Evolutionary conservation across 192 early-diverging fungal genomes (phyloP).

Genomic region (Kappamyces sp.): DNA sequence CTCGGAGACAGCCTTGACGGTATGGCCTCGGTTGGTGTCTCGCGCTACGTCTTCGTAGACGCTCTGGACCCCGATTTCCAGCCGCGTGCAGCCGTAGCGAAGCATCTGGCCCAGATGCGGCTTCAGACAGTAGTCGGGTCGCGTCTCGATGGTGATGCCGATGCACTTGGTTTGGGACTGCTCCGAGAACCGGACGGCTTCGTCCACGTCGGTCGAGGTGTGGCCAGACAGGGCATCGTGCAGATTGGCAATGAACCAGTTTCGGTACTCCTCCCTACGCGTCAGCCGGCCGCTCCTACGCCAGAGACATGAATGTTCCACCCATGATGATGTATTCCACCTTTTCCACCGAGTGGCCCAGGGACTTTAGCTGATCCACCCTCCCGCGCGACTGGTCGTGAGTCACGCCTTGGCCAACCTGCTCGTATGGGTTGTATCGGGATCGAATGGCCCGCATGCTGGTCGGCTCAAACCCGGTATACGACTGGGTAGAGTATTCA

Average conservation of each 20-base stretch:
- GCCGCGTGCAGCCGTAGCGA: slow-evolving; percentile 93
- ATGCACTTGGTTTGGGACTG: slow-evolving; percentile 96
- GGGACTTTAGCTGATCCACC: slow-evolving; percentile 84
- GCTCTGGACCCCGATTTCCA: slow-evolving; percentile 98
- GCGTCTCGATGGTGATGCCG: slow-evolving; percentile 98
- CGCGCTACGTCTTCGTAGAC: slow-evolving; percentile 99
- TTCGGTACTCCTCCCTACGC: slow-evolving; percentile 79
- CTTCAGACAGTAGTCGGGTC: slow-evolving; percentile 97
- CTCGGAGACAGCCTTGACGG: slow-evolving; percentile 95
- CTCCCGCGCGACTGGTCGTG: slow-evolving; percentile 84
- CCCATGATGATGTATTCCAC: slow-evolving; percentile 99
- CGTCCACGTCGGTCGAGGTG: slow-evolving; percentile 83
- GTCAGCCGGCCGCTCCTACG: slow-evolving; percentile 10
- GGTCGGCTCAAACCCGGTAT: slow-evolving; percentile 99
- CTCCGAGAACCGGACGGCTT: slow-evolving; percentile 97
- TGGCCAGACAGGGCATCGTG: slow-evolving; percentile 95
- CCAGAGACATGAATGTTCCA: slow-evolving; percentile 96
- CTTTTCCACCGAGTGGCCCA: slow-evolving; percentile 97
- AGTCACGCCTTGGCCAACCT: slow-evolving; percentile 90
- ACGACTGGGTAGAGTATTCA: slow-evolving; percentile 99
- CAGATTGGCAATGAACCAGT: slow-evolving; percentile 96
- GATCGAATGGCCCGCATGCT: slow-evolving; percentile 97
- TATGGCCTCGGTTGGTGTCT: slow-evolving; percentile 97
- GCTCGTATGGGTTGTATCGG: slow-evolving; percentile 96
- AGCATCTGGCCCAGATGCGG: slow-evolving; percentile 97